Conservation (phyloP, 2,329 filamentous ascomycete species). For the Colletotrichum trifolii region DNA sequence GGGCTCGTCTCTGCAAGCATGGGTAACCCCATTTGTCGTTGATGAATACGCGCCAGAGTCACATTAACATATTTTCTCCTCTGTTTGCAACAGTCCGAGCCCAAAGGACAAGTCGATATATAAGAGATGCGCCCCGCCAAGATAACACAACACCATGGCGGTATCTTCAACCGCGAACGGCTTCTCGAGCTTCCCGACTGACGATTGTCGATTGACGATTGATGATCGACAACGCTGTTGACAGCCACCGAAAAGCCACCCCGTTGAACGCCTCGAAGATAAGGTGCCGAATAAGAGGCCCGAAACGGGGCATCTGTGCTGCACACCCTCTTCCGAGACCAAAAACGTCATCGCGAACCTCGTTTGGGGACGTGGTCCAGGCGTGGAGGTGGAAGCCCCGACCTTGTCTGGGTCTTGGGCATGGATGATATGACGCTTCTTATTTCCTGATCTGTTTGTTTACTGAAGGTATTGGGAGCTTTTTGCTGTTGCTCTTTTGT, state of each 20-base stretch:
- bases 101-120: too few relatives aligned
- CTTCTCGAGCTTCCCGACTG: too few relatives aligned
- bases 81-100: too few relatives aligned
- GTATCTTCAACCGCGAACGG: too few relatives aligned
- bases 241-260: background rate
- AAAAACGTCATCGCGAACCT: slow-evolving; percentile 31
- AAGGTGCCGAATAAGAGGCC: background rate
- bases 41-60: background rate
- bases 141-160: too few relatives aligned
- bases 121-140: too few relatives aligned
- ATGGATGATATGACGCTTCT: background rate
- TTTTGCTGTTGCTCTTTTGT: background rate
- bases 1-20: slow-evolving; percentile 20
- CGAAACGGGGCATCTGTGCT: background rate
- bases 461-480: background rate
- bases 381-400: background rate
- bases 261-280: background rate
- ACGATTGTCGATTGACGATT: too few relatives aligned
- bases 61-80: too few relatives aligned
- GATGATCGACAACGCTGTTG: too few relatives aligned
- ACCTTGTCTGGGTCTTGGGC: background rate
- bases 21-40: slow-evolving; percentile 20
- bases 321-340: slow-evolving; percentile 28
- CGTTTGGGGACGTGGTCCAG: slow-evolving; percentile 14
- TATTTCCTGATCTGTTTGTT: background rate